Conservation (phyloP, 352 stramenopile species). For the Pythium vanterpoolii region DNA sequence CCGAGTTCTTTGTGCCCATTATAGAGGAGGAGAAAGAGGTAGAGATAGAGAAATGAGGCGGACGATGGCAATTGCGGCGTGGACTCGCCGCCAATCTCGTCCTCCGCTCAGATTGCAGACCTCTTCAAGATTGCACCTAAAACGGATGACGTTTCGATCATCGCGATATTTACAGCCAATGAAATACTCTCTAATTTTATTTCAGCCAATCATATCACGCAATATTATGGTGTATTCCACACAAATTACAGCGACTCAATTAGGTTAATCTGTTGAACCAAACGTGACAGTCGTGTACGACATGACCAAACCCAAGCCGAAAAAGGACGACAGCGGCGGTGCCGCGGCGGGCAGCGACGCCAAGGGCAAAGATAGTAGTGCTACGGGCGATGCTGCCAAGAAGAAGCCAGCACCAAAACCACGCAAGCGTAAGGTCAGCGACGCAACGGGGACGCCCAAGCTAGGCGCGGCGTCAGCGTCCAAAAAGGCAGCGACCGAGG, state of each 20-base stretch:
- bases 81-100: background rate
- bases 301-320: conserved; percentile 27
- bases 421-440: conserved; percentile 74
- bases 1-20: conserved; percentile 72
- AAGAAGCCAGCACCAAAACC: conserved; percentile 72
- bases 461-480: conserved; percentile 25
- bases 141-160: background rate
- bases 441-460: conserved; percentile 39
- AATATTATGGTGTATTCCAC: background rate
- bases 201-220: background rate
- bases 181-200: background rate
- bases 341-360: conserved; percentile 1
- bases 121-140: conserved; percentile 17
- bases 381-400: conserved; percentile 30
- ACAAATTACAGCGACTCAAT: background rate
- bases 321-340: conserved; percentile 12
- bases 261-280: background rate
- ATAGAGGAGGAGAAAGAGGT: background rate
- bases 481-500: conserved; percentile 35
- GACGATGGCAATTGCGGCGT: background rate
- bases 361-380: conserved; percentile 15
- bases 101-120: background rate
- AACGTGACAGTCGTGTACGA: background rate
- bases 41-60: background rate
- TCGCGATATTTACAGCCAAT: background rate